Base-by-base conservation (phyloP, 2,329 filamentous ascomycete species). In the Colletotrichum sp. region DNA sequence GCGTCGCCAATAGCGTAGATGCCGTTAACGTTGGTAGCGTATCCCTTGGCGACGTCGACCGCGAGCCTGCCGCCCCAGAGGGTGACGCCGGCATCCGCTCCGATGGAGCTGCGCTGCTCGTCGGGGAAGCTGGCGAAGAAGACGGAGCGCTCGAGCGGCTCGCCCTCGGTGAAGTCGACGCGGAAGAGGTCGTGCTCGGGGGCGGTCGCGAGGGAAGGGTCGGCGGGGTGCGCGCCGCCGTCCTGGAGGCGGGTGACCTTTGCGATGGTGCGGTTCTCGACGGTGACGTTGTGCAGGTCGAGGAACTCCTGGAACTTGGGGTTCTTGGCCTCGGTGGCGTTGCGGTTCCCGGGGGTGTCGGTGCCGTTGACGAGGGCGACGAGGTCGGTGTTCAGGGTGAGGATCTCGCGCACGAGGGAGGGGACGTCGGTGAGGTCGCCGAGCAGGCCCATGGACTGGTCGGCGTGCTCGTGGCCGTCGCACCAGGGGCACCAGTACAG, bases 401-500 rank as follows among this genome's bases (percentile, higher is more conserved):
- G 79, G 12, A 92, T 85, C 79, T 93, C 90, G 16, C 88, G 83
- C 0, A 90, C 86, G 7, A 86, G 81, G 4, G 82, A 82, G 0
- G 89, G 82, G 0, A 89, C 83, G 2, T 83, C 78, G n/a, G 38
- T 63, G 0, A 92, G 80, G 2, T 83, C 76, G 2, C 85, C 87
- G 0, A 93, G 80, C 38, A 93, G 84, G 2, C 91, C 90, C 2
- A 93, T 85, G 0, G 86, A 74, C 76, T 92, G 90, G 79, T 92
- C 90, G 0, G 87, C 88, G 80, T 92, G 90, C 81, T 93, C 91
- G 77, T 89, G 86, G 14, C 91, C 91, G 79, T 93, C 91, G 76
- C 91, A 93, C 91, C 91, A 93, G 0, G 90, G 90, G 70, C 91
- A 93, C 73, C 91, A 92, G 82, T 84, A 92, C 67, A 92, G 88